Conservation (phyloP, 805 yeast genomes). For the Blastobotrys chiropterorum region DNA sequence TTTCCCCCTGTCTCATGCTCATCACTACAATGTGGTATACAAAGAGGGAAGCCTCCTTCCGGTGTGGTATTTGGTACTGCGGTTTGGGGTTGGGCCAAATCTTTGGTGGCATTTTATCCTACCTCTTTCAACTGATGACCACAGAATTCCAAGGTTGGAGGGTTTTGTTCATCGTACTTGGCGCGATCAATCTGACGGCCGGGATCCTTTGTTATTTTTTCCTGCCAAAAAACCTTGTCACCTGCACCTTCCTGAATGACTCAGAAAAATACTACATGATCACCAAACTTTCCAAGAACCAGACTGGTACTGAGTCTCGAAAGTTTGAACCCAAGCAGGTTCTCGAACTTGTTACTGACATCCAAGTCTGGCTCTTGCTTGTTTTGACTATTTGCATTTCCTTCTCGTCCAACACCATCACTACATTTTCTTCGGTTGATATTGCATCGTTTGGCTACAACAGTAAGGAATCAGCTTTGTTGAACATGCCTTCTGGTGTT, state of each 20-base stretch:
- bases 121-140: conserved; percentile 18
- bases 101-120: conserved; percentile 20
- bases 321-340: conserved; percentile 51
- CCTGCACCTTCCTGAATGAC: conserved; percentile 26
- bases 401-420: conserved; percentile 51
- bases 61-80: conserved; percentile 37
- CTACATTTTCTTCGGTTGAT: conserved; percentile 43
- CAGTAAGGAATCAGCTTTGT: conserved; percentile 36
- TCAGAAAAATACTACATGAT: conserved; percentile 42
- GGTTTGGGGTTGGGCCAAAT: conserved; percentile 31
- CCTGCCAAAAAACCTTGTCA: conserved; percentile 51
- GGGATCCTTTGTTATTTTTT: conserved; percentile 44
- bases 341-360: conserved; percentile 44
- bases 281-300: conserved; percentile 47
- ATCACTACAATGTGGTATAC: conserved; percentile 60
- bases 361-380: conserved; percentile 44
- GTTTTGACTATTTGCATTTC: conserved; percentile 36
- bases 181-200: conserved; percentile 47
- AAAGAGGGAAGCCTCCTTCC: conserved; percentile 41
- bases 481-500: conserved; percentile 44
- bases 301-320: conserved; percentile 54
- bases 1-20: conserved; percentile 44
- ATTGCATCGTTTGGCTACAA: conserved; percentile 42
- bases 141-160: conserved; percentile 48
- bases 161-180: conserved; percentile 52